phyloP scores from a whole-genome alignment of 495 filamentous ascomycete species.

The Penicillium lagena region DNA sequence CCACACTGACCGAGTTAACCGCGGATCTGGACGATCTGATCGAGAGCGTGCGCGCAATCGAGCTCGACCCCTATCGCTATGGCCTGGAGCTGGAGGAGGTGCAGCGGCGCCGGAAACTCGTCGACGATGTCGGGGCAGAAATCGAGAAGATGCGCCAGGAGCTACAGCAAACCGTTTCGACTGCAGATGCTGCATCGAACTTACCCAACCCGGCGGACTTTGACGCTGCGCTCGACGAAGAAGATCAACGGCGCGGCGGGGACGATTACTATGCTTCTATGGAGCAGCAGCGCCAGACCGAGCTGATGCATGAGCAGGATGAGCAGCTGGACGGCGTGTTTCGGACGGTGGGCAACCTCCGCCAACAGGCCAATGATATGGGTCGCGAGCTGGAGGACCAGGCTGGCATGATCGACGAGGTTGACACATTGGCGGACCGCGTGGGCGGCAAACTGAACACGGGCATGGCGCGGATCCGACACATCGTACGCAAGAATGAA shows the following conservation, averaged over 20 bases:
- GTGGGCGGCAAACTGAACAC: slow-evolving; percentile 80
- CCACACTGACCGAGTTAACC: slow-evolving; percentile 66
- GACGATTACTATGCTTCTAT: slow-evolving; percentile 76
- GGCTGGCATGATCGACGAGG: slow-evolving; percentile 68
- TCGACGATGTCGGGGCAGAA: slow-evolving; percentile 84
- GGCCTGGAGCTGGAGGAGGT: slow-evolving; percentile 84
- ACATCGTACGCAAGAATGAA: slow-evolving; percentile 87
- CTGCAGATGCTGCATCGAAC: slow-evolving; percentile 20
- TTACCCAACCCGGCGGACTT: slow-evolving; percentile 72
- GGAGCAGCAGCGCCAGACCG: slow-evolving; percentile 84
- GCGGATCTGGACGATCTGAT: slow-evolving; percentile 86
- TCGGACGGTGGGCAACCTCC: slow-evolving; percentile 81
- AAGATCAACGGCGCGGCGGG: slow-evolving; percentile 25
- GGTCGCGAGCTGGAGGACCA: slow-evolving; percentile 94
- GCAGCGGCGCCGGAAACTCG: slow-evolving; percentile 68
- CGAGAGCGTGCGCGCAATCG: slow-evolving; percentile 80
- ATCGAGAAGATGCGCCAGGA: slow-evolving; percentile 85
- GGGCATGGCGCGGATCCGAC: slow-evolving; percentile 77
- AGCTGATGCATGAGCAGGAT: slow-evolving; percentile 95
- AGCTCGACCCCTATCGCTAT: slow-evolving; percentile 83
- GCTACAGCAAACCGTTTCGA: slow-evolving; percentile 50
- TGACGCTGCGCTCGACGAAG: slow-evolving; percentile 33
- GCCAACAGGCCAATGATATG: slow-evolving; percentile 90
- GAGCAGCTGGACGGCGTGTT: slow-evolving; percentile 88
- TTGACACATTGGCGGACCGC: slow-evolving; percentile 75